Conservation (phyloP, 495 filamentous ascomycete genomes). For the Trichocladium uniseriatum region DNA sequence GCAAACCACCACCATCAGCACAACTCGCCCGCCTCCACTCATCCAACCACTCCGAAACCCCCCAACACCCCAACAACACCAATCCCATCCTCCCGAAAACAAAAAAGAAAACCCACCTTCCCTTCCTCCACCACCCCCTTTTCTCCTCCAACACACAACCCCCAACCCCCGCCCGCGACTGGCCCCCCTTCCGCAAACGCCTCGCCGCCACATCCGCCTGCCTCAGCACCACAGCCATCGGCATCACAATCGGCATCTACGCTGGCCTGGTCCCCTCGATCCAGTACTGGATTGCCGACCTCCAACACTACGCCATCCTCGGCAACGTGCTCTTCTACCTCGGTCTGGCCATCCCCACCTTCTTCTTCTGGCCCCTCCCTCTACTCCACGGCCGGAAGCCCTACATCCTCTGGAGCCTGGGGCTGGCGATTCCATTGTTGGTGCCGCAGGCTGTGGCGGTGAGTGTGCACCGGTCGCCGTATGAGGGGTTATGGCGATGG, state of each 20-base stretch:
- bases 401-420: constrained; percentile 55
- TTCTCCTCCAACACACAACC: constrained; percentile 23
- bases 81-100: too few species aligned
- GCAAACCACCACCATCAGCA: too few species aligned
- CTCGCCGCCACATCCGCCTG: constrained; percentile 60
- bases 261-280: constrained; percentile 66
- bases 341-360: constrained; percentile 56
- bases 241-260: constrained; percentile 63
- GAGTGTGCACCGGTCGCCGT: constrained; percentile 44
- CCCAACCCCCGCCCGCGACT: constrained; percentile 54
- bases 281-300: constrained; percentile 60
- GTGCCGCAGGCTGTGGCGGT: constrained; percentile 64
- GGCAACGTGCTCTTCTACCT: constrained; percentile 65
- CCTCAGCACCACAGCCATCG: constrained; percentile 57
- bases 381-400: constrained; percentile 70
- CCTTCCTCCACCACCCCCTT: constrained; percentile 33
- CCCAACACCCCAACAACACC: too few species aligned
- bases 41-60: too few species aligned
- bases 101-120: constrained; percentile 30
- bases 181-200: constrained; percentile 54
- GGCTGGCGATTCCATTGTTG: constrained; percentile 59
- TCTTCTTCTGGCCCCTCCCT: constrained; percentile 64
- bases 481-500: constrained; percentile 45
- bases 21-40: too few species aligned
- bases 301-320: constrained; percentile 53